Evolutionary conservation across 2,329 filamentous ascomycete genomes (phyloP), one percentile per base, ranked within the genome.

Genomic region (Xylaria polymorpha): DNA sequence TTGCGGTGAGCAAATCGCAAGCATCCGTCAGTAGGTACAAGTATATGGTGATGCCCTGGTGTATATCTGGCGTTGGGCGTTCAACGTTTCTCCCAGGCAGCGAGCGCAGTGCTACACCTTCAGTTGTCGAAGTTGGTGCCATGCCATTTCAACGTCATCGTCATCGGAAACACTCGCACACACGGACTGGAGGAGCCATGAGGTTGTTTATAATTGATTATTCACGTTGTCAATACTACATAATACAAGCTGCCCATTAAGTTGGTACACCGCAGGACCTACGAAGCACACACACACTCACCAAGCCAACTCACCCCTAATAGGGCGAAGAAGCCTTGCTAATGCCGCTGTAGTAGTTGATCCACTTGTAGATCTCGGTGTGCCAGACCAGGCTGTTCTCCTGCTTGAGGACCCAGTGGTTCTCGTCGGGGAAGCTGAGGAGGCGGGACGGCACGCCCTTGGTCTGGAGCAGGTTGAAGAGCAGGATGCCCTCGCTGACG

Each of bases 371-470:
- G 58, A 93, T 90, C 14, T 87, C 87, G 53, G 84, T 85, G 77
- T 92, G 90, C 91, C 91, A 93, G 61, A 91, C 81, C 51, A 92
- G 78, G 29, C 85, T 86, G 77, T 93, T 93, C 81, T 92, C 90
- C 1, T 85, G 88, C 73, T 91, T 90, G 55, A 92, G 75, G 4
- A 92, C 90, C 88, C 88, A 92, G 75, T 92, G 91, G 70, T 91
- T 91, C 80, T 93, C 91, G 76, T 92, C 90, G 0, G 90, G 89
- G 77, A 92, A 93, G 1, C 85, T 90, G 73, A 93, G 76, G 71
- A 92, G 88, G 71, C 88, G 86, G 74, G 88, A 91, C 44, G 90
- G 87, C 6, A 93, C 83, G 0, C 89, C 89, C 58, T 83, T 82
- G 55, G 85, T 84, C 80, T 93, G 91, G 41, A 92, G 81, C 18